Conservation (phyloP, 257 asterid genomes). For the Solanum tarapatanum region DNA sequence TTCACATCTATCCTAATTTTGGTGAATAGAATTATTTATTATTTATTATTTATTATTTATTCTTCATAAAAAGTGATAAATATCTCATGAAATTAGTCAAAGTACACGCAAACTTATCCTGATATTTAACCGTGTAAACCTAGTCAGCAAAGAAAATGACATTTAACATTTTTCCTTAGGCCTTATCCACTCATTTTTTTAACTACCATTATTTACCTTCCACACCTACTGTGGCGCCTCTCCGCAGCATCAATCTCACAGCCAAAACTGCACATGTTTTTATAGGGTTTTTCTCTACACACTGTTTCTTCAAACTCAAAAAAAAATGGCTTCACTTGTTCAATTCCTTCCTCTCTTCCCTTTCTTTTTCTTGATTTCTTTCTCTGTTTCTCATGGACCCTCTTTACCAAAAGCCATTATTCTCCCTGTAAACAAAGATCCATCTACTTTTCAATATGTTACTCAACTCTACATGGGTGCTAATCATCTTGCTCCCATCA, state of each 20-base stretch:
- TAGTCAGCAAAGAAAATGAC: conserved; percentile 17
- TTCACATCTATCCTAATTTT: no score
- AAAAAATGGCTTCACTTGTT: conserved; percentile 19
- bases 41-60: no score
- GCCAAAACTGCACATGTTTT: not conserved
- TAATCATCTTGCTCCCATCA: conserved; percentile 17
- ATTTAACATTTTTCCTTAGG: not conserved
- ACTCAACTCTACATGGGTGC: conserved; percentile 31
- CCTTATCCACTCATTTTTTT: conserved; percentile 18
- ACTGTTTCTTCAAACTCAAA: not conserved
- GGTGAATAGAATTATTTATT: no score
- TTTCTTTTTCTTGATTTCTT: conserved; percentile 5
- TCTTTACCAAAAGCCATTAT: conserved; percentile 49
- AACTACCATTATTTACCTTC: not conserved
- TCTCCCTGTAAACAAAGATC: conserved; percentile 42
- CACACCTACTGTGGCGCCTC: conserved; percentile 14
- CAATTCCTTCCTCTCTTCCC: conserved; percentile 11
- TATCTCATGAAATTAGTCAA: rapidly evolving
- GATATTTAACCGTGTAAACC: not conserved
- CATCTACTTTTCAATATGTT: conserved; percentile 44
- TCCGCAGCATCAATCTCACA: conserved; percentile 23
- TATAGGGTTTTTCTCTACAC: not conserved
- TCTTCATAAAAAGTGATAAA: rapidly evolving
- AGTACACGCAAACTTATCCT: rapidly evolving
- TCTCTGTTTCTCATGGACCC: conserved; percentile 36